These are phyloP conservation scores for Aspergillus hortae DNA, from an alignment of 2,329 filamentous ascomycete species.

Conservation along the genomic window DNA sequence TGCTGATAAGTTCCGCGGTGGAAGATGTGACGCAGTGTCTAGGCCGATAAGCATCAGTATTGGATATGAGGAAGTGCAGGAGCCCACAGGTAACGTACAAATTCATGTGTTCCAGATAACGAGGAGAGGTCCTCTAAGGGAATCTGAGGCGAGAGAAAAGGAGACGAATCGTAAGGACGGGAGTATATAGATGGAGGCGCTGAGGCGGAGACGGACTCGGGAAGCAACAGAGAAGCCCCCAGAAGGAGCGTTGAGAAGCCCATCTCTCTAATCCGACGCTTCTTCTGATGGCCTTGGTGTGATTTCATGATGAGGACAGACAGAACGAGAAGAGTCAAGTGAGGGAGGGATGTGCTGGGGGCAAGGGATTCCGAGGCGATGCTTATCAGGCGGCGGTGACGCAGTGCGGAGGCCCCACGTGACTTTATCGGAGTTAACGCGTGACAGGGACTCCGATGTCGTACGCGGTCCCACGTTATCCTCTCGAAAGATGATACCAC, in stretches of 20 bases:
- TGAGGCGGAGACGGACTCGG: conserved; percentile 13
- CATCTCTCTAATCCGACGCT: conserved; percentile 11
- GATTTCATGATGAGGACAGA: conserved; percentile 19
- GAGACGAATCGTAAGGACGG: conserved; percentile 20
- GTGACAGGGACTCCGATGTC: not conserved
- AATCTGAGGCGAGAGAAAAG: conserved; percentile 32
- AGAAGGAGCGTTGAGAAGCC: conserved; percentile 18
- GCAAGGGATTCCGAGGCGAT: not conserved
- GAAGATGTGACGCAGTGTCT: conserved; percentile 76
- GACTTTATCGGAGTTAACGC: conserved; percentile 10
- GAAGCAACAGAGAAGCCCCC: conserved; percentile 16
- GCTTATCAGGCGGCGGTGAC: conserved; percentile 18
- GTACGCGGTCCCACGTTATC: no score
- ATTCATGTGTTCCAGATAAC: conserved; percentile 28
- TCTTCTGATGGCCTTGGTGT: conserved; percentile 12
- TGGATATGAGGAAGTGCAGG: not conserved
- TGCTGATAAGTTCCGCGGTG: conserved; percentile 83
- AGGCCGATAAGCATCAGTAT: not conserved
- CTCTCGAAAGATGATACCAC: no score
- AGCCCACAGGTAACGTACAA: conserved; percentile 25
- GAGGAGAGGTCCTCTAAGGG: conserved; percentile 23
- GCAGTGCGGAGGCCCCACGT: conserved; percentile 24
- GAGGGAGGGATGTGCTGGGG: not conserved
- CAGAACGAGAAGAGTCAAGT: conserved; percentile 10
- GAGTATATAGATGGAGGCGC: conserved; percentile 24